Percentiles rank a stretch among this genome's conserved stretches.
Conservation (phyloP, 192 early-diverging fungal genomes). For the Dimargaris xerosporica region DNA sequence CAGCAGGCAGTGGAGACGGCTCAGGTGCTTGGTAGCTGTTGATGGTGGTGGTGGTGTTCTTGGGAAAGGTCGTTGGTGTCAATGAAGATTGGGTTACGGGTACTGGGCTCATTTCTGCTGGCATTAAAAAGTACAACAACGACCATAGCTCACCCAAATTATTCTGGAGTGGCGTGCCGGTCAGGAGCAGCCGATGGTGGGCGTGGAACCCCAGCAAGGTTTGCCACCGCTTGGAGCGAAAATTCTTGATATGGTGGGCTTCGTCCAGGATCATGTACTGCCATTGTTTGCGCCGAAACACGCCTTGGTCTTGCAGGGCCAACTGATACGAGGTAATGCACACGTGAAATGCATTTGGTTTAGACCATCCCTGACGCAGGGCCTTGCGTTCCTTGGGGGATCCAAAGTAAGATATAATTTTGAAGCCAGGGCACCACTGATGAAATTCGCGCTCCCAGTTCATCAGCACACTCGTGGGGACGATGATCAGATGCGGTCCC, state of each 20-base stretch:
- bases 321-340: slow-evolving; percentile 50
- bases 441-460: slow-evolving; percentile 67
- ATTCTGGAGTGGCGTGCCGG: slow-evolving; percentile 83
- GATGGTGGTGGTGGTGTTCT: too few species aligned
- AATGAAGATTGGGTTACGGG: slow-evolving; percentile 12
- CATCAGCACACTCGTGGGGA: slow-evolving; percentile 56
- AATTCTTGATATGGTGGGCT: slow-evolving; percentile 62
- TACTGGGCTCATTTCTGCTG: slow-evolving; percentile 25
- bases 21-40: too few species aligned
- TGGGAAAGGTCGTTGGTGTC: background rate
- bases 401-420: slow-evolving; percentile 65
- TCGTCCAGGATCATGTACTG: slow-evolving; percentile 55
- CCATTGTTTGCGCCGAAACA: slow-evolving; percentile 43
- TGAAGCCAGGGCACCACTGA: slow-evolving; percentile 55
- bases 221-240: slow-evolving; percentile 57
- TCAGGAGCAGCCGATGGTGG: slow-evolving; percentile 51
- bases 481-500: slow-evolving; percentile 60
- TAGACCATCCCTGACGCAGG: slow-evolving; percentile 38
- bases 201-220: slow-evolving; percentile 56
- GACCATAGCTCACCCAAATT: slow-evolving; percentile 80
- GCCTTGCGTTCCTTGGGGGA: slow-evolving; percentile 45
- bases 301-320: slow-evolving; percentile 36
- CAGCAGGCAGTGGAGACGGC: background rate
- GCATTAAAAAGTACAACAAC: slow-evolving; percentile 73
- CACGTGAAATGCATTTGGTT: slow-evolving; percentile 42